Evolutionary conservation across 805 yeast genomes (phyloP).

Genomic region (Yarrowia porcina): DNA sequence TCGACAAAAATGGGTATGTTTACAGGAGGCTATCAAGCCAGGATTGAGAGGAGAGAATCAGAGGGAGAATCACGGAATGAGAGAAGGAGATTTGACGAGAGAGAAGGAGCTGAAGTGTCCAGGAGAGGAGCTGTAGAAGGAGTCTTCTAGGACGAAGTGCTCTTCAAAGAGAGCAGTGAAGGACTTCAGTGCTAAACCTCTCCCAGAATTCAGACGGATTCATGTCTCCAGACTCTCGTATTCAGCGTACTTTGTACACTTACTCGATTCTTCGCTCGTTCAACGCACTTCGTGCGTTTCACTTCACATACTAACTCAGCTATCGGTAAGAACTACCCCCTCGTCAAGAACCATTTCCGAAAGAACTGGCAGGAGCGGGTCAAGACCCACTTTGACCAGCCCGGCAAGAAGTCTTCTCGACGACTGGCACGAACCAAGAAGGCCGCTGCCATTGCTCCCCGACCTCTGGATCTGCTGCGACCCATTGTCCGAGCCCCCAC

Average conservation of each 20-base stretch:
- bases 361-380: slow-evolving; percentile 99
- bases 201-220: too few species aligned
- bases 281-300: too few species aligned
- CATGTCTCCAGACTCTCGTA: too few species aligned
- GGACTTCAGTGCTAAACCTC: too few species aligned
- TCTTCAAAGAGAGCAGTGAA: too few species aligned
- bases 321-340: slow-evolving; percentile 97
- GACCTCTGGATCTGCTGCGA: slow-evolving; percentile 93
- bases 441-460: slow-evolving; percentile 96
- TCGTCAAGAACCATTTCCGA: slow-evolving; percentile 99
- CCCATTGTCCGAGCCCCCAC: slow-evolving; percentile 99
- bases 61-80: too few species aligned
- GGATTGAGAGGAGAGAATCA: neutral
- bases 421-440: slow-evolving; percentile 89
- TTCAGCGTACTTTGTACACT: too few species aligned
- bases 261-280: too few species aligned
- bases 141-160: too few species aligned
- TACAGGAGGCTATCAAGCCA: neutral
- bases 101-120: too few species aligned
- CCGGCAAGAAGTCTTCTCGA: slow-evolving; percentile 98
- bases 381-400: slow-evolving; percentile 99
- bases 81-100: neutral
- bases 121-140: too few species aligned
- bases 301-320: slow-evolving; percentile 58
- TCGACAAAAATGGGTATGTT: slow-evolving; percentile 26